Base-by-base conservation (phyloP, 345 rosid species). In the Stellera chamaejasme region DNA sequence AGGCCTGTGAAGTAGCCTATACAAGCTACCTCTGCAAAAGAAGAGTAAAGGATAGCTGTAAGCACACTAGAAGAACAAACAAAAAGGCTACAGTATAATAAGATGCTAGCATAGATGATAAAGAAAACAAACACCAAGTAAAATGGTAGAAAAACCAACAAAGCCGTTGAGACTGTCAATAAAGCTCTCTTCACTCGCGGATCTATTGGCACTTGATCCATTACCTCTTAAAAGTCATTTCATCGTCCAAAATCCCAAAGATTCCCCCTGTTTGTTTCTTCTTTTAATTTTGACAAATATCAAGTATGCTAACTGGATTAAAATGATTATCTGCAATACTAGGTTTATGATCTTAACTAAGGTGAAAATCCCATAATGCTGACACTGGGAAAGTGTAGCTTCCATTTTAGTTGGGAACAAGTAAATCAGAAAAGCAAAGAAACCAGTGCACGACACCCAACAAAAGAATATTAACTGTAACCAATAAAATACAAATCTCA, bases 1-100 rank as follows among this genome's bases (percentile, higher is more conserved):
- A 59, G 92, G 92, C 71, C 95, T 79, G 69, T 85, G 98, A 70
- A 91, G 50, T 71, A 91, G 68, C 78, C 95, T 81, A 66, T 91
- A 91, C 81, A 91, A 76, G 71, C 98, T 91, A 66, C 98, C 98
- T 80, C 98, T 91, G 95, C 82, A 82, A 57, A 64, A 72, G 13
- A 66, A 60, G 58, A 61, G 52, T 14, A 44, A 52, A 45, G 52
- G 13, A 44, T 19, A 19, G 23, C 23, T 15, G 58, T 52, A n/a
- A 19, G 51, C 39, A 32, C 39, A 32, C 39, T 1, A 45, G 2
- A 15, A 61, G 39, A 62, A 13, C 42, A 57, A 66, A 62, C 13
- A 16, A 47, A 52, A 43, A 23, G 51, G 51, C 10, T 45, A 15
- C 3, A 45, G 15, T 27, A 60, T 49, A 41, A 15, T 12, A 36